These are phyloP conservation scores for Exophiala phaeomuriformis DNA, from an alignment of 2,329 filamentous ascomycete genomes.

Conservation along the genomic window DNA sequence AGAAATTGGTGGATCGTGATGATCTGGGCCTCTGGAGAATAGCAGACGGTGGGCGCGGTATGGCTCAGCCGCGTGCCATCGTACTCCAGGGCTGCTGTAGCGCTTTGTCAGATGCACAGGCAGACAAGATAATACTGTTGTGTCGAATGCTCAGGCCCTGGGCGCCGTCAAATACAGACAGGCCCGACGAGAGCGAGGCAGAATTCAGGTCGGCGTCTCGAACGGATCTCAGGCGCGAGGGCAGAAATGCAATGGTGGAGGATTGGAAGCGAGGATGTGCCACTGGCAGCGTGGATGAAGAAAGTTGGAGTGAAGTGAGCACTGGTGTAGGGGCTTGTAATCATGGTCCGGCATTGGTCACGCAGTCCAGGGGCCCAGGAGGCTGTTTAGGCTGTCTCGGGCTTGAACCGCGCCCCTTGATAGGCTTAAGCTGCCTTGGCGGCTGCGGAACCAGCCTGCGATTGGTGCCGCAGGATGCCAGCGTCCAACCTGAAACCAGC, in stretches of 20 bases:
- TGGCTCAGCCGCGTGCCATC: no score
- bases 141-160: neutral
- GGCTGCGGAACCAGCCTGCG: neutral
- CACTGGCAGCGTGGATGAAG: neutral
- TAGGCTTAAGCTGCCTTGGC: no score
- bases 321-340: neutral
- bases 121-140: no score
- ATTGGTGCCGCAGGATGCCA: constrained; percentile 7
- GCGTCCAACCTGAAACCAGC: constrained; percentile 15
- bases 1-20: constrained; percentile 3
- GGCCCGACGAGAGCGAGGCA: neutral
- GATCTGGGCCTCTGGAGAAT: neutral
- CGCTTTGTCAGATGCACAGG: no score
- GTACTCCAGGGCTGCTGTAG: no score
- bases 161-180: neutral
- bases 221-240: neutral
- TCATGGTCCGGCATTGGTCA: constrained; percentile 2
- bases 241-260: neutral
- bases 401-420: no score
- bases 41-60: neutral
- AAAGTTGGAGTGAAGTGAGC: neutral
- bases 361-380: constrained; percentile 1
- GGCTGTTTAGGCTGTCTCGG: no score
- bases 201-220: neutral
- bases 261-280: neutral